These are phyloP conservation scores for Candida neerlandica DNA, from an alignment of 1,139 yeast genomes.

Conservation along the genomic window DNA sequence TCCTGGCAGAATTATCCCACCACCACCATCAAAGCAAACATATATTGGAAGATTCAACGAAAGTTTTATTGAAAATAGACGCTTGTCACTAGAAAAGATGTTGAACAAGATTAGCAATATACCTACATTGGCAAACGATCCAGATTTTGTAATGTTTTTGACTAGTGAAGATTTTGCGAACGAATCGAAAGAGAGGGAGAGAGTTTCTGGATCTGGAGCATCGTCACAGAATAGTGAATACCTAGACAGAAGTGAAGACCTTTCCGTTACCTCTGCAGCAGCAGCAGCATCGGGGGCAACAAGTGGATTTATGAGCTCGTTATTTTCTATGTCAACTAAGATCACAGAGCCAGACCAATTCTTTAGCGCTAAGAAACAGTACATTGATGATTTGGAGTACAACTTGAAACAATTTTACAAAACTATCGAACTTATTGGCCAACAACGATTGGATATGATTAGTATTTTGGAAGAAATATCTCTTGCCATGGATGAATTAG, in stretches of 20 bases:
- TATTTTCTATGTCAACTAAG: slow-evolving; percentile 60
- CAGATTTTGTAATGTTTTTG: slow-evolving; percentile 76
- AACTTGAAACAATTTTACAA: slow-evolving; percentile 71
- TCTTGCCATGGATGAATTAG: slow-evolving; percentile 68
- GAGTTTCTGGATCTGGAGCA: slow-evolving; percentile 55
- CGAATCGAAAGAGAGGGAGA: slow-evolving; percentile 67
- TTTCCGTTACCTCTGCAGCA: slow-evolving; percentile 20
- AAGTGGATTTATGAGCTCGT: slow-evolving; percentile 66
- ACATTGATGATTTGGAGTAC: slow-evolving; percentile 71
- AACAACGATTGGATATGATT: slow-evolving; percentile 75
- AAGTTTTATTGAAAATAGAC: slow-evolving; percentile 82
- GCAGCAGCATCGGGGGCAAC: slow-evolving; percentile 23
- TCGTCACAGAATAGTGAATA: slow-evolving; percentile 46
- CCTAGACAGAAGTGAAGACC: slow-evolving; percentile 34
- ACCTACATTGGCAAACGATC: slow-evolving; percentile 62
- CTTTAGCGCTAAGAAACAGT: slow-evolving; percentile 68
- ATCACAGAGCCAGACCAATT: slow-evolving; percentile 78
- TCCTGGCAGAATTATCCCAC: slow-evolving; percentile 91
- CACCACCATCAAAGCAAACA: slow-evolving; percentile 95
- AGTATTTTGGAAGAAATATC: slow-evolving; percentile 44
- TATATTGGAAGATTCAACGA: slow-evolving; percentile 83
- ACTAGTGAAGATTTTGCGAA: slow-evolving; percentile 69
- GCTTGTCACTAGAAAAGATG: slow-evolving; percentile 90
- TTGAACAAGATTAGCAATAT: slow-evolving; percentile 64
- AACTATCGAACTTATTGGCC: slow-evolving; percentile 73